These are phyloP conservation scores for Scutellaria galericulata DNA, from an alignment of 257 asterid species.

Conservation along the genomic window DNA sequence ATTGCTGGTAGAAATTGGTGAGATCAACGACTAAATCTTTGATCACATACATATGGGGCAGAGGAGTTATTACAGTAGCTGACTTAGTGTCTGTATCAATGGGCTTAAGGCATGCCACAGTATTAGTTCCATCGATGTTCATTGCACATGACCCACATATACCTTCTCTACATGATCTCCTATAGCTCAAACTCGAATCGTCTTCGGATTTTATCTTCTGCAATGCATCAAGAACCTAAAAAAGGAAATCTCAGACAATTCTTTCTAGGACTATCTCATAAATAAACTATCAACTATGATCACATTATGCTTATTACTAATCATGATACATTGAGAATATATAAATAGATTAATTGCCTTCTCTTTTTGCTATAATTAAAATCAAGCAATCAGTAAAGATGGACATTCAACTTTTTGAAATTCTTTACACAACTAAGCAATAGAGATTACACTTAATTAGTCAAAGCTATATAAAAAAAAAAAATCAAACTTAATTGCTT, in stretches of 20 bases:
- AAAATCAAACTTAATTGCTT: too few relatives aligned
- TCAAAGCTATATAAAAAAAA: too few relatives aligned
- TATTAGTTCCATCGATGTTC: slow-evolving; percentile 80
- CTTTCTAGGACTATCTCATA: neutral
- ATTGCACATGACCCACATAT: slow-evolving; percentile 82
- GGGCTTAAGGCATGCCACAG: slow-evolving; percentile 80
- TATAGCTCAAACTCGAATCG: slow-evolving; percentile 64
- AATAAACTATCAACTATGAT: neutral
- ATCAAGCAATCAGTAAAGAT: too few relatives aligned
- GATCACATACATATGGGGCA: slow-evolving; percentile 84
- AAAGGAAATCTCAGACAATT: neutral
- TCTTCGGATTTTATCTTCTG: slow-evolving; percentile 69
- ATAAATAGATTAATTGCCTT: too few relatives aligned
- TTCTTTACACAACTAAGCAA: too few relatives aligned
- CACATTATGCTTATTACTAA: too few relatives aligned
- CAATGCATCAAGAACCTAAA: slow-evolving; percentile 71
- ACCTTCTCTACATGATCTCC: slow-evolving; percentile 80
- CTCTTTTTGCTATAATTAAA: too few relatives aligned
- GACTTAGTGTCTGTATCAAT: slow-evolving; percentile 51
- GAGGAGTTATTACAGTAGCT: slow-evolving; percentile 67
- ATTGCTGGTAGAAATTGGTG: slow-evolving; percentile 78
- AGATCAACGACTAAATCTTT: slow-evolving; percentile 80
- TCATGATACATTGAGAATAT: too few relatives aligned
- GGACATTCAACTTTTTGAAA: too few relatives aligned
- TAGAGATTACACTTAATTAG: too few relatives aligned